Evolutionary conservation across 306 rosid species (phyloP), one percentile per base, ranked within the genome.

Genomic region (Cucurbita pepo): DNA sequence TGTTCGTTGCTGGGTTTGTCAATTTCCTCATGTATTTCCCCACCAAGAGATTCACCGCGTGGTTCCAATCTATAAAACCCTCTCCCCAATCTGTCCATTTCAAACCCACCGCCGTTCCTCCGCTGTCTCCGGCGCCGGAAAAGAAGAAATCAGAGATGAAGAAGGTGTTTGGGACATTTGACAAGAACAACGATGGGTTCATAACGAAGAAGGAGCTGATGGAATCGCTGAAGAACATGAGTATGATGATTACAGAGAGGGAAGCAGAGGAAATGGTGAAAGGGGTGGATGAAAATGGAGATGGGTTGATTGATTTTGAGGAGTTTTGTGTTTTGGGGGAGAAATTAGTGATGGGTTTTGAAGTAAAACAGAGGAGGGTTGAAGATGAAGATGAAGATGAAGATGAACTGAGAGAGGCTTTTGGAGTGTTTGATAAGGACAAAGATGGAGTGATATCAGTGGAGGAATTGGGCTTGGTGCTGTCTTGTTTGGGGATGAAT

Each of bases 231-330:
- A 19, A 13, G 14, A 65, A 12, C 18, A 18, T 64, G 37, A 64
- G 87, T 48, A 85, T 92, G 50, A 71, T 75, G 56, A 76, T 90
- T 84, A 69, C 87, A 1, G 91, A 90, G 4, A 41, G 16, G 7
- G 97, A 86, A 71, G 82, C 82, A 0, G 92, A 88, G 13, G 96
- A 90, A n/a, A 79, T 86, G 63, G 74, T 92, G 44, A 60, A 14
- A 43, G 87, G 81, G 72, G 84, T 85, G 61, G 97, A 92, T 70
- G 82, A 87, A 4, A 90, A 92, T 25, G 89, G 91, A 14, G 96
- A 92, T 59, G 97, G 91, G 19, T 64, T 92, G 81, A 77, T 92
- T 16, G 97, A 92, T 52, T 92, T 92, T 62, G 83, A 83, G 1
- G 97, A 92, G 86, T 92, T 92, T 52, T 85, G 95, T 56, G 62